These are phyloP conservation scores for Hura crepitans DNA, from an alignment of 441 rosid genomes.

Conservation along the genomic window DNA sequence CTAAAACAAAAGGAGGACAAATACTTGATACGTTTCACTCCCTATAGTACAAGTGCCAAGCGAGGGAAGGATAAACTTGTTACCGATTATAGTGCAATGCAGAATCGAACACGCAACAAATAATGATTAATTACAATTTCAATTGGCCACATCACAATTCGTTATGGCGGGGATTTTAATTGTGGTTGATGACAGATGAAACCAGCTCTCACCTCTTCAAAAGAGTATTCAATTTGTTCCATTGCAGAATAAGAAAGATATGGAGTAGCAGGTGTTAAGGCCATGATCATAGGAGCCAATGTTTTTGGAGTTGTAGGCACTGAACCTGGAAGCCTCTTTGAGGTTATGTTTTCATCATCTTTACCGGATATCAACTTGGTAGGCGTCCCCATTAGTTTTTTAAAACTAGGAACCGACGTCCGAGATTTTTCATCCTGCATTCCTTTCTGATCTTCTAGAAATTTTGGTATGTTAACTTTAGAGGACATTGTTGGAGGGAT, in stretches of 20 bases:
- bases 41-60: neutral
- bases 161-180: neutral
- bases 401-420: conserved; percentile 20
- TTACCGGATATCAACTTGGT: conserved; percentile 14
- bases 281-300: conserved; percentile 54
- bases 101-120: neutral
- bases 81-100: no score
- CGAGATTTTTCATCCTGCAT: conserved; percentile 23
- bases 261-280: conserved; percentile 55
- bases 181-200: conserved; percentile 24
- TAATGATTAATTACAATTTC: no score
- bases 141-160: neutral
- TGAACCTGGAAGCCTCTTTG: conserved; percentile 30
- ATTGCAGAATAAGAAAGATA: conserved; percentile 18
- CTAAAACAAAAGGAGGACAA: neutral
- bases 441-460: conserved; percentile 40
- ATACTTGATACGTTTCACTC: neutral
- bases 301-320: conserved; percentile 45
- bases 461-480: conserved; percentile 40
- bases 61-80: no score
- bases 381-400: conserved; percentile 28
- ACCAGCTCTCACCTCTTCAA: conserved; percentile 68
- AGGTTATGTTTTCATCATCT: conserved; percentile 39
- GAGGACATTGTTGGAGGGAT: conserved; percentile 36
- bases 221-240: conserved; percentile 46